Percentiles rank a stretch among this genome's conserved stretches.
These are phyloP conservation scores for Epichloe sibirici DNA, from an alignment of 2,329 filamentous ascomycete species.

Conservation along the genomic window DNA sequence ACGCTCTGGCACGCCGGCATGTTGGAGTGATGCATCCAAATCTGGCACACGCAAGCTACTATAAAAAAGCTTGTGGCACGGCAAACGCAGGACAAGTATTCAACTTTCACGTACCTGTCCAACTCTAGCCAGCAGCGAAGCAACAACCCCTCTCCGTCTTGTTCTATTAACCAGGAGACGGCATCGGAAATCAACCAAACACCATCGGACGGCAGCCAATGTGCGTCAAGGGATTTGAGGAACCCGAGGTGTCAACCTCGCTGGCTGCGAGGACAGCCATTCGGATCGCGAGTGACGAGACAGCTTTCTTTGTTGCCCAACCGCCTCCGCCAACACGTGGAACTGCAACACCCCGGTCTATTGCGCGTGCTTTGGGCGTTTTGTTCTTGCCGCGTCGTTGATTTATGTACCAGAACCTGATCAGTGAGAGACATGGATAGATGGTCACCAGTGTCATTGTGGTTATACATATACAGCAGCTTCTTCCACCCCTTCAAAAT, in stretches of 20 bases:
- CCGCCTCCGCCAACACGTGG: slow-evolving; percentile 6
- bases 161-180: neutral
- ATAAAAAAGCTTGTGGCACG: neutral
- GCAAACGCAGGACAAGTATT: neutral
- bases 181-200: neutral
- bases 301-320: slow-evolving; percentile 2
- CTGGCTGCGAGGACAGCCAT: neutral
- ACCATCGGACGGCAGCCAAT: neutral
- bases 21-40: neutral
- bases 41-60: neutral
- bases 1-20: neutral
- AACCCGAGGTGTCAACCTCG: neutral
- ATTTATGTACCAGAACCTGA: neutral
- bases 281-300: neutral
- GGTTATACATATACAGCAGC: slow-evolving; percentile 3
- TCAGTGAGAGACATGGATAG: neutral
- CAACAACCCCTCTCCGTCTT: neutral
- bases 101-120: neutral
- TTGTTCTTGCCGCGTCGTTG: neutral
- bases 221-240: neutral
- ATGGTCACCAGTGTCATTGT: neutral
- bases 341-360: slow-evolving; percentile 1
- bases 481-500: neutral
- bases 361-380: slow-evolving; percentile 4
- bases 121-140: neutral